These are phyloP conservation scores for Leucaena leucocephala DNA, from an alignment of 306 rosid species.

Conservation along the genomic window DNA sequence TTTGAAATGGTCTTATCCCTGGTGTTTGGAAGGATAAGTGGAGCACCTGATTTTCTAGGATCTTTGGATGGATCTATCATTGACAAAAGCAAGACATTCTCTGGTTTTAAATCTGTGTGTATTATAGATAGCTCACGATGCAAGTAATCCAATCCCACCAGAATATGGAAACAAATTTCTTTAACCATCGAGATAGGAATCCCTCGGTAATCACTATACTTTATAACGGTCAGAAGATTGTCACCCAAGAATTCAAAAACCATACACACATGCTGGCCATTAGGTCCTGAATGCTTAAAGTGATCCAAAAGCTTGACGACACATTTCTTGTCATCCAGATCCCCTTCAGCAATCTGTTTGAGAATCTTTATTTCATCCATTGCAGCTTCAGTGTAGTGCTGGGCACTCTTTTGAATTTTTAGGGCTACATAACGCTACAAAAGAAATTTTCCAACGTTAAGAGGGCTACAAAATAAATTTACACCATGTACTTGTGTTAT, in stretches of 20 bases:
- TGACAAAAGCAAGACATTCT: slow-evolving; percentile 78
- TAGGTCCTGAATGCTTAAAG: slow-evolving; percentile 82
- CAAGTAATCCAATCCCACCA: slow-evolving; percentile 89
- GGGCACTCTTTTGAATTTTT: slow-evolving; percentile 87
- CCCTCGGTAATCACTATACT: slow-evolving; percentile 66
- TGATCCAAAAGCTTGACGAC: slow-evolving; percentile 85
- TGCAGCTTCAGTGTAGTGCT: slow-evolving; percentile 84
- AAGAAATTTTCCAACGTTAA: not conserved
- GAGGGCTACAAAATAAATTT: not conserved
- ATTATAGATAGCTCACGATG: slow-evolving; percentile 78
- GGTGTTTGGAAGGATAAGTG: slow-evolving; percentile 60
- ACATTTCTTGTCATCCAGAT: slow-evolving; percentile 60
- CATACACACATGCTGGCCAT: slow-evolving; percentile 85
- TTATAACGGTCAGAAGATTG: slow-evolving; percentile 74
- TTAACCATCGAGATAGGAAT: slow-evolving; percentile 70
- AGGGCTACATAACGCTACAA: slow-evolving; percentile 70
- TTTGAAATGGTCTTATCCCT: slow-evolving; percentile 49
- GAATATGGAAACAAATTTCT: slow-evolving; percentile 76
- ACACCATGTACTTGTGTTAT: not conserved
- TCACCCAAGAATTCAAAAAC: slow-evolving; percentile 83
- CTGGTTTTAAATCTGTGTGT: slow-evolving; percentile 91
- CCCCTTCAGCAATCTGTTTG: slow-evolving; percentile 80
- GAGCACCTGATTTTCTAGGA: slow-evolving; percentile 67
- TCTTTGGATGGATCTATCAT: slow-evolving; percentile 75
- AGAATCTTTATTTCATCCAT: slow-evolving; percentile 82